Evolutionary conservation across 1,139 yeast species (phyloP).

Genomic region (Suzukiozyma palmioleophila): DNA sequence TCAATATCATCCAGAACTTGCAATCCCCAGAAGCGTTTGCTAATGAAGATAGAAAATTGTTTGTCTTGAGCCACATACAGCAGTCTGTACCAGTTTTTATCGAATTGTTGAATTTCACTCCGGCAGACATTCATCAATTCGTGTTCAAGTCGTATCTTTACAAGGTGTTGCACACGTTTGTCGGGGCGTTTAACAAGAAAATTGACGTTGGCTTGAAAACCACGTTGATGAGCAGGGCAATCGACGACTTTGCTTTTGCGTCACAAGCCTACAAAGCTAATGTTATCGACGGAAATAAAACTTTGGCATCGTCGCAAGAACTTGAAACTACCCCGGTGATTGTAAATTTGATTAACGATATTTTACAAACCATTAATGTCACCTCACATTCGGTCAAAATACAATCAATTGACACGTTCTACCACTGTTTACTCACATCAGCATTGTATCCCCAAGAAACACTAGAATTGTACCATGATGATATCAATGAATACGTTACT

Average conservation of each 20-base stretch:
- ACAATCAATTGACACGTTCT: conserved; percentile 13
- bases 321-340: conserved; percentile 8
- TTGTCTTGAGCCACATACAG: conserved; percentile 26
- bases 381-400: conserved; percentile 26
- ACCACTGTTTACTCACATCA: conserved; percentile 19
- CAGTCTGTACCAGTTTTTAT: conserved; percentile 16
- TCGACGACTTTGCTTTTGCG: conserved; percentile 19
- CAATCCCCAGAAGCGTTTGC: conserved; percentile 49
- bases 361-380: conserved; percentile 21
- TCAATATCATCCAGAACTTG: conserved; percentile 48
- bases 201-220: conserved; percentile 17
- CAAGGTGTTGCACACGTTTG: conserved; percentile 22
- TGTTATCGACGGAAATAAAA: conserved; percentile 9
- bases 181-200: conserved; percentile 31
- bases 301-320: conserved; percentile 1
- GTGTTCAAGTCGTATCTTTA: conserved; percentile 26
- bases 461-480: conserved; percentile 37
- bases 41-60: conserved; percentile 25
- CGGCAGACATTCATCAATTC: conserved; percentile 12
- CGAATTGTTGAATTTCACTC: conserved; percentile 10
- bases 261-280: conserved; percentile 14
- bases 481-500: conserved; percentile 66
- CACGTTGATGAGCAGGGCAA: conserved; percentile 12
- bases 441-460: conserved; percentile 24
- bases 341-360: conserved; percentile 14